A percentile compares a stretch with the other conserved stretches of the same genome.
Evolutionary conservation across 148 eudicot species (phyloP).

Genomic region (Vaccinium vitisidaea): DNA sequence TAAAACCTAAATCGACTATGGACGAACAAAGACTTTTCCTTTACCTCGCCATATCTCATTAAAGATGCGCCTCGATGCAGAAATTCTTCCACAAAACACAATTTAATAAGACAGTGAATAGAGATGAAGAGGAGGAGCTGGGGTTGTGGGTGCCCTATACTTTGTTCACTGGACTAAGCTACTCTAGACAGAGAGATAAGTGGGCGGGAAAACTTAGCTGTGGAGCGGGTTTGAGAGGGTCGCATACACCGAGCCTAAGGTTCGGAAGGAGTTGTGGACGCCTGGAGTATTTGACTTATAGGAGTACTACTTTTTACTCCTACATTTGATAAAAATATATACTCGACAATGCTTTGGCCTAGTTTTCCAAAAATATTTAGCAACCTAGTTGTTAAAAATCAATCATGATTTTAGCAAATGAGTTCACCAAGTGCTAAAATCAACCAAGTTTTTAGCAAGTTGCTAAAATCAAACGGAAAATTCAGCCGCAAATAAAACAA

Average conservation of each 20-base stretch:
- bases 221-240: slow-evolving; percentile 8
- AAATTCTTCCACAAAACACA: neutral
- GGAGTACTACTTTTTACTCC: too few relatives aligned
- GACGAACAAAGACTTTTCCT: neutral
- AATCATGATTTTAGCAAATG: too few relatives aligned
- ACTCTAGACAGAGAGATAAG: neutral
- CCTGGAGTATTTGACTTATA: too few relatives aligned
- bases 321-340: too few relatives aligned
- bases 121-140: neutral
- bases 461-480: too few relatives aligned
- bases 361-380: too few relatives aligned
- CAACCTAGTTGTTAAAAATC: too few relatives aligned
- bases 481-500: too few relatives aligned
- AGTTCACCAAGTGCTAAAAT: too few relatives aligned
- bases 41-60: slow-evolving; percentile 3
- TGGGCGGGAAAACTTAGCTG: slow-evolving; percentile 30
- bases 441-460: too few relatives aligned
- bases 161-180: slow-evolving; percentile 12
- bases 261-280: neutral
- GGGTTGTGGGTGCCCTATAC: slow-evolving; percentile 18
- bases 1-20: neutral
- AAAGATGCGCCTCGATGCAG: neutral
- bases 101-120: slow-evolving; percentile 9
- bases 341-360: too few relatives aligned
- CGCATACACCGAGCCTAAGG: neutral